These are phyloP conservation scores for Pharus latifolius DNA, from an alignment of 176 grass and related monocot genomes.

Conservation along the genomic window DNA sequence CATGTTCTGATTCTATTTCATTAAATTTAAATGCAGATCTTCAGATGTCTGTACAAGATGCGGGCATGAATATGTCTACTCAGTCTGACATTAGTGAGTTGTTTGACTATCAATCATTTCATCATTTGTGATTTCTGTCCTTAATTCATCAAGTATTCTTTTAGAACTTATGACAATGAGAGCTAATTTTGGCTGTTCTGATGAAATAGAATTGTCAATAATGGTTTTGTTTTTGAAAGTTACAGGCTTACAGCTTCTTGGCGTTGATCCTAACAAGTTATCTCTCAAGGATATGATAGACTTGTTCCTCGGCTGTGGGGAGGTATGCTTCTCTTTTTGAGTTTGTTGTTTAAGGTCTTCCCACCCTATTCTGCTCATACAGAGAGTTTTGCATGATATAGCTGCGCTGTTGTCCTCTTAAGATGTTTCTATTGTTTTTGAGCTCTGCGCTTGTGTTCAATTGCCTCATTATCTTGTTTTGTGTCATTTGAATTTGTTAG, in stretches of 20 bases:
- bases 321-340: constrained; percentile 41
- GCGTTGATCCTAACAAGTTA: constrained; percentile 96
- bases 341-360: neutral
- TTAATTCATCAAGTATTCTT: constrained; percentile 53
- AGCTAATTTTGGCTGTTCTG: neutral
- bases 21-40: constrained; percentile 48
- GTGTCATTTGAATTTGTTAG: too few species aligned
- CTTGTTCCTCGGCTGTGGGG: constrained; percentile 62
- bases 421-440: too few species aligned
- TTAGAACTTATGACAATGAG: neutral
- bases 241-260: constrained; percentile 79
- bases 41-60: constrained; percentile 92
- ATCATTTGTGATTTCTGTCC: constrained; percentile 93
- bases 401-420: neutral
- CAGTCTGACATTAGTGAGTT: constrained; percentile 85
- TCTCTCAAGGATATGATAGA: constrained; percentile 88
- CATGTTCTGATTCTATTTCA: constrained; percentile 10
- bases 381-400: neutral
- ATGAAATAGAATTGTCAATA: neutral
- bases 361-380: neutral
- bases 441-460: too few species aligned
- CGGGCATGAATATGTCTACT: too few species aligned
- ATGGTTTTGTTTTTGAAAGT: neutral
- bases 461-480: too few species aligned
- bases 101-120: constrained; percentile 77